Percentiles rank a stretch among this genome's conserved stretches.
phyloP scores from a whole-genome alignment of 495 filamentous ascomycete species.

The Aspergillus avenaceus region DNA sequence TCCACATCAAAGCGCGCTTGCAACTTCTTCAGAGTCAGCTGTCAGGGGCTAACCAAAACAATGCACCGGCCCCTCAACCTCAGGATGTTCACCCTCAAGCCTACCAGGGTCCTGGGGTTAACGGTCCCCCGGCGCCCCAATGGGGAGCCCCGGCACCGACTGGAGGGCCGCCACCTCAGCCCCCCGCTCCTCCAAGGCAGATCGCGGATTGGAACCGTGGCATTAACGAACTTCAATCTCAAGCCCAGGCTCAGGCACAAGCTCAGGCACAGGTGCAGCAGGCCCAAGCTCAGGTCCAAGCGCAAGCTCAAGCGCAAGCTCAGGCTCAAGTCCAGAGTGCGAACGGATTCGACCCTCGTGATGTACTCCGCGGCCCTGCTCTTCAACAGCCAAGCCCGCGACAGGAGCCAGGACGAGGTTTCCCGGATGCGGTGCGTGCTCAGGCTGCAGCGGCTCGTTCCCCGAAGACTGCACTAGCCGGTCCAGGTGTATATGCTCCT shows the following conservation, averaged over 20 bases:
- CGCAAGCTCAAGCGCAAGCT: constrained; percentile 64
- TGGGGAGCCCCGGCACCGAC: constrained; percentile 71
- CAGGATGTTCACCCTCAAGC: constrained; percentile 86
- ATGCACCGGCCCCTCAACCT: constrained; percentile 67
- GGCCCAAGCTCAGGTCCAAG: constrained; percentile 61
- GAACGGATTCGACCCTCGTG: constrained; percentile 76
- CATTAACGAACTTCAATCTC: constrained; percentile 69
- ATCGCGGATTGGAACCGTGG: constrained; percentile 70
- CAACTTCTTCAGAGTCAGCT: constrained; percentile 79
- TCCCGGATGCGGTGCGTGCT: constrained; percentile 67
- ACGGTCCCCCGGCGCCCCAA: constrained; percentile 74
- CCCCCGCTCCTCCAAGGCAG: constrained; percentile 57
- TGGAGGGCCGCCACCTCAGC: constrained; percentile 56
- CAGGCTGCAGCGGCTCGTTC: constrained; percentile 54
- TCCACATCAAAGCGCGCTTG: constrained; percentile 92
- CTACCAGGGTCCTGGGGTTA: constrained; percentile 69
- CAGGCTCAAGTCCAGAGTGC: constrained; percentile 62
- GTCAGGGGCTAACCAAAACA: constrained; percentile 62
- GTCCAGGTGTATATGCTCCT: constrained; percentile 59
- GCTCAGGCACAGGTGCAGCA: too few relatives aligned
- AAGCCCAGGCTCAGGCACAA: constrained; percentile 61
- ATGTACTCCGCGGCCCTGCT: constrained; percentile 60
- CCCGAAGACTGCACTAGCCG: constrained; percentile 53
- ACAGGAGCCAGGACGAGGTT: constrained; percentile 66
- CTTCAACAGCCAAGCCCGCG: constrained; percentile 65